Evolutionary conservation across 75 land plant species (phyloP).

Genomic region (Cupressus sempervirens): DNA sequence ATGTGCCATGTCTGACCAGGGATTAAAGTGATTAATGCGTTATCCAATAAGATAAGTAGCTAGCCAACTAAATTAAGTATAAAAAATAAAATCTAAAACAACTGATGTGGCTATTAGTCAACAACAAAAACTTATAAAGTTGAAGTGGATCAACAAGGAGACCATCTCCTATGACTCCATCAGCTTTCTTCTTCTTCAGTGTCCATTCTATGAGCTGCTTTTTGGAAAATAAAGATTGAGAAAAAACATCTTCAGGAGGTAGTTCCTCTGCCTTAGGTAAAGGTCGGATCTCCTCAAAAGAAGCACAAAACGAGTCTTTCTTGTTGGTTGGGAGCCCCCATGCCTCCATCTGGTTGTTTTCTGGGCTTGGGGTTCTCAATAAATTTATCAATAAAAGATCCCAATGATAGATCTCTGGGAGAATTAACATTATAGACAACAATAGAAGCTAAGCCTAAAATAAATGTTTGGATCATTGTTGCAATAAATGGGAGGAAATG

Average conservation of each 20-base stretch:
- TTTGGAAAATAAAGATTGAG: slow-evolving; percentile 79
- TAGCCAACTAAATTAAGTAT: too few species aligned
- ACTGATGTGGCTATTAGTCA: too few species aligned
- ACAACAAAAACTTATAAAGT: too few species aligned
- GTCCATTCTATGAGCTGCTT: slow-evolving; percentile 42
- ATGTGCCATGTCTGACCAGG: too few species aligned
- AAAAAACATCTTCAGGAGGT: slow-evolving; percentile 92
- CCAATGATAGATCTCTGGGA: slow-evolving; percentile 70
- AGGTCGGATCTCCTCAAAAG: slow-evolving; percentile 66
- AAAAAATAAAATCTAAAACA: too few species aligned
- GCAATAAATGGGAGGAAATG: slow-evolving; percentile 93
- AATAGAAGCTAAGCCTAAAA: slow-evolving; percentile 71
- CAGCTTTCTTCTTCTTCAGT: slow-evolving; percentile 56
- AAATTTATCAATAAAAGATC: slow-evolving; percentile 88
- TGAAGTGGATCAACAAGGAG: slow-evolving; percentile 12
- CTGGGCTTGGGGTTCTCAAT: slow-evolving; percentile 86
- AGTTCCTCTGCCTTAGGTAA: slow-evolving; percentile 78
- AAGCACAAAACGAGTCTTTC: slow-evolving; percentile 51
- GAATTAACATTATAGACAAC: slow-evolving; percentile 90
- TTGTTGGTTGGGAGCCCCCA: slow-evolving; percentile 71
- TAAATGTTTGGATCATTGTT: slow-evolving; percentile 76
- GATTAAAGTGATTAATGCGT: too few species aligned
- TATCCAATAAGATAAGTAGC: too few species aligned
- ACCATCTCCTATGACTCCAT: slow-evolving; percentile 40
- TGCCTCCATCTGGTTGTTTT: slow-evolving; percentile 46